Evolutionary conservation across 169 alveolate species (phyloP), one percentile per base, ranked within the genome.

Genomic region (Plasmodium vinckei): DNA sequence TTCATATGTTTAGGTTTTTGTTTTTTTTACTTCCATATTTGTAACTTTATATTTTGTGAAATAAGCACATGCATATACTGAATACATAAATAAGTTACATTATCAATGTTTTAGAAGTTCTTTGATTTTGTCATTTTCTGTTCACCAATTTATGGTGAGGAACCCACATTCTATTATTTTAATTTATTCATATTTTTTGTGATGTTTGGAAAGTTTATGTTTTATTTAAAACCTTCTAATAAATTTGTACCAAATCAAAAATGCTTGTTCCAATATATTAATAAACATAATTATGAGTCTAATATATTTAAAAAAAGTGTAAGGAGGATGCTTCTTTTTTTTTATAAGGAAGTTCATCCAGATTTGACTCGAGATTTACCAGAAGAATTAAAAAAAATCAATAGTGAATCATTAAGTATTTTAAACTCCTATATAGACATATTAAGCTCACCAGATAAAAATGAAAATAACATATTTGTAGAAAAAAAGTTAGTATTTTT

Each of bases 301-400:
- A 65, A 19, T 17, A 46, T 70, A 17, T 69, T 71, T 59, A 60
- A 65, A 68, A 86, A 71, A 65, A 86, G 87, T 27, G 53, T 70
- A 27, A 59, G 91, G 59, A 86, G 49, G 19, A 19, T 86, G 75
- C 72, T 86, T n/a, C 69, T 53, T 53, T 86, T 86, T 72, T 86
- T 86, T 86, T 86, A 86, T 59, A 86, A 86, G 12, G 77, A 86
- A 69, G 84, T 86, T 59, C 91, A 86, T 70, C 91, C 91, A 44
- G 91, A 86, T 42, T 86, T 86, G 33, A 59, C 91, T 13, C 64
- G 23, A 9, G 65, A 39, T 21, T 86, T 86, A 60, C 91, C 91
- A 57, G 87, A 86, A 5, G 91, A 86, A 39, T 72, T 86, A 70
- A 86, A 86, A 86, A 86, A 86, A 72, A 54, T 69, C 12, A 86